Conservation (phyloP, 192 early-diverging fungal genomes). For the Podila verticillata region DNA sequence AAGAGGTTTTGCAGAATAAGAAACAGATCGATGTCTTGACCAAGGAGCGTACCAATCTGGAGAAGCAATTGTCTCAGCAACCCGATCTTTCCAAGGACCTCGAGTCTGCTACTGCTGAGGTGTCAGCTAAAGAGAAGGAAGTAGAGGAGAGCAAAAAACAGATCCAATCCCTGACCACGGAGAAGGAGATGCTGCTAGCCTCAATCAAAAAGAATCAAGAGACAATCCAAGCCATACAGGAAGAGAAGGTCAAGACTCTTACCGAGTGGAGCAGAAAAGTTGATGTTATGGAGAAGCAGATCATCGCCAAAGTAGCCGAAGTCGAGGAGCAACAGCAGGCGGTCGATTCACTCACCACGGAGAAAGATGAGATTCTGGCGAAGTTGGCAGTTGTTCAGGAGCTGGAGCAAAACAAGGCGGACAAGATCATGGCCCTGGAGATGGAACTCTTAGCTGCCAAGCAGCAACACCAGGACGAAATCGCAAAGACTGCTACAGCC, state of each 20-base stretch:
- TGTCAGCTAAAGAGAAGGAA: constrained; percentile 8
- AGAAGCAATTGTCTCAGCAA: not conserved
- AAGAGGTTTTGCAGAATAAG: constrained; percentile 2
- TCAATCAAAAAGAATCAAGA: not conserved
- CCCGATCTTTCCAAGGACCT: not conserved
- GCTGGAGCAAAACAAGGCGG: constrained; percentile 11
- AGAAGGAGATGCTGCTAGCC: not conserved
- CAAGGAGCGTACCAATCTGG: not conserved
- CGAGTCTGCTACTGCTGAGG: not conserved
- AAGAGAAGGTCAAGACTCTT: not conserved
- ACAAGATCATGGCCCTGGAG: constrained; percentile 19
- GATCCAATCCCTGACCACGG: constrained; percentile 2
- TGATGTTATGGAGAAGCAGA: not conserved
- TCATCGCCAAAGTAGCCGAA: not conserved
- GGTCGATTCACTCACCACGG: not conserved
- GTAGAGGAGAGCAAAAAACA: not conserved
- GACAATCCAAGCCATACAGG: not conserved
- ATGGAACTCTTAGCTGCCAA: constrained; percentile 16
- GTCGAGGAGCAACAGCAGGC: not conserved
- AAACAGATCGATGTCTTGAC: constrained; percentile 18
- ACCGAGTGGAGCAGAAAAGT: constrained; percentile 20
- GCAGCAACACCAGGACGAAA: constrained; percentile 16
- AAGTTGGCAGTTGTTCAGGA: constrained; percentile 24
- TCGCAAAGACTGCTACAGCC: not conserved
- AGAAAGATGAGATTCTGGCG: constrained; percentile 7